phyloP scores from a whole-genome alignment of 1,284 basidiomycete genomes.

The Microbotryum violaceum region DNA sequence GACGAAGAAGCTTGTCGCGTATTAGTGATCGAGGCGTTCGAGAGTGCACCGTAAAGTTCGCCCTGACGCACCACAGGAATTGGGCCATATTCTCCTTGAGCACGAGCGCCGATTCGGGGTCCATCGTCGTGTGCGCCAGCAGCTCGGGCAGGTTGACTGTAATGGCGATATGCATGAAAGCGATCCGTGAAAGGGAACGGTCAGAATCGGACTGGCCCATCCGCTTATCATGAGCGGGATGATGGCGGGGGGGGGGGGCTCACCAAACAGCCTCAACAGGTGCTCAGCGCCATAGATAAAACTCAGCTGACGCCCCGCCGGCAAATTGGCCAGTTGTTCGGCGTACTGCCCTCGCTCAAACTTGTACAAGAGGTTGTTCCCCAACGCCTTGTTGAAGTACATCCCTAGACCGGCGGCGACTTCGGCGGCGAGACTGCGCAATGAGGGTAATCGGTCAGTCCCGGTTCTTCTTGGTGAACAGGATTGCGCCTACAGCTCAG shows the following conservation, averaged over 20 bases:
- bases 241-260: conserved; percentile 35
- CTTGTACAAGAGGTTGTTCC: conserved; percentile 83
- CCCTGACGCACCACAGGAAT: conserved; percentile 62
- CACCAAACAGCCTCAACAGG: conserved; percentile 82
- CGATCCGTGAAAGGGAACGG: background rate
- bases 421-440: conserved; percentile 45
- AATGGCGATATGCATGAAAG: background rate
- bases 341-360: conserved; percentile 91
- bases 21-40: background rate
- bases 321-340: conserved; percentile 62
- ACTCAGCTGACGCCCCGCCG: conserved; percentile 58
- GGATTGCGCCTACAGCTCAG: no score
- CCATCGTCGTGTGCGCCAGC: conserved; percentile 84
- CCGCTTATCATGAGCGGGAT: background rate
- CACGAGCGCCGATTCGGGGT: conserved; percentile 71
- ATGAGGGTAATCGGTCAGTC: background rate
- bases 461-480: no score
- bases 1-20: background rate
- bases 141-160: conserved; percentile 57
- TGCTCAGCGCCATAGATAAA: conserved; percentile 92
- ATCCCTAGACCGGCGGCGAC: conserved; percentile 80
- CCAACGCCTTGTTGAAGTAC: conserved; percentile 88
- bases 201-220: background rate
- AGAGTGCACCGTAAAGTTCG: background rate
- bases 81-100: conserved; percentile 86